Evolutionary conservation across 2,329 filamentous ascomycete species (phyloP).

Genomic region (Beauveria asiatica): DNA sequence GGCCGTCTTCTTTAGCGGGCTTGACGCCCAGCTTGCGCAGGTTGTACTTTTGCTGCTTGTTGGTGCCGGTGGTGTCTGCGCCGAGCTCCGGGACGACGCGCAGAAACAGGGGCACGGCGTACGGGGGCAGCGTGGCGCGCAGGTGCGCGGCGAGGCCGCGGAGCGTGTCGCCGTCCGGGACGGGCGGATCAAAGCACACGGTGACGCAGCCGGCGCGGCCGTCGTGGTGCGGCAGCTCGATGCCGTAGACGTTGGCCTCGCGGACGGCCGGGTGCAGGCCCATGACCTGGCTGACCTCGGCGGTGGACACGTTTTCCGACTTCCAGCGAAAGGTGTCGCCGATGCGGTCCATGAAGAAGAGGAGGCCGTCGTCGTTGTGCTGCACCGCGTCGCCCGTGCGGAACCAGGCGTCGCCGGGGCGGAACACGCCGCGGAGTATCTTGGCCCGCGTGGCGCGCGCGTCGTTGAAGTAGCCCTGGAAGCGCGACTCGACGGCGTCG

Average conservation of each 20-base stretch:
- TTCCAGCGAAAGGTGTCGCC: conserved; percentile 77
- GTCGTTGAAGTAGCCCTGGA: conserved; percentile 79
- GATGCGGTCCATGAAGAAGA: conserved; percentile 75
- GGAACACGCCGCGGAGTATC: conserved; percentile 63
- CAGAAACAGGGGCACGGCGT: conserved; percentile 71
- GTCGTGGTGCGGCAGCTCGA: conserved; percentile 70
- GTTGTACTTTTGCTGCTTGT: conserved; percentile 77
- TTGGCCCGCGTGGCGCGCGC: conserved; percentile 62
- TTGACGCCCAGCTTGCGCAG: conserved; percentile 68
- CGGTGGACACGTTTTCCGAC: conserved; percentile 74
- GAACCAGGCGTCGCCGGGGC: conserved; percentile 73
- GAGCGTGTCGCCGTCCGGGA: conserved; percentile 49
- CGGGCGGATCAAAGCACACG: conserved; percentile 44
- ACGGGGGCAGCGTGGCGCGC: conserved; percentile 53
- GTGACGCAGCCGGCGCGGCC: conserved; percentile 77
- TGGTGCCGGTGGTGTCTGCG: conserved; percentile 67
- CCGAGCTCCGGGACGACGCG: conserved; percentile 50
- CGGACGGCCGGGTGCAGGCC: conserved; percentile 56
- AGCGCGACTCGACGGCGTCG: conserved; percentile 50
- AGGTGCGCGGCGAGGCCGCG: conserved; percentile 53
- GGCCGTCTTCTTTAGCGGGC: conserved; percentile 29
- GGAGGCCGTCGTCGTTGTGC: conserved; percentile 58
- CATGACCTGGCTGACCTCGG: conserved; percentile 68
- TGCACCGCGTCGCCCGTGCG: conserved; percentile 74
- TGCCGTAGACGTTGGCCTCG: conserved; percentile 83